Conservation (phyloP, 768 basidiomycete species). For the Chalciporus sphaerocephalus region DNA sequence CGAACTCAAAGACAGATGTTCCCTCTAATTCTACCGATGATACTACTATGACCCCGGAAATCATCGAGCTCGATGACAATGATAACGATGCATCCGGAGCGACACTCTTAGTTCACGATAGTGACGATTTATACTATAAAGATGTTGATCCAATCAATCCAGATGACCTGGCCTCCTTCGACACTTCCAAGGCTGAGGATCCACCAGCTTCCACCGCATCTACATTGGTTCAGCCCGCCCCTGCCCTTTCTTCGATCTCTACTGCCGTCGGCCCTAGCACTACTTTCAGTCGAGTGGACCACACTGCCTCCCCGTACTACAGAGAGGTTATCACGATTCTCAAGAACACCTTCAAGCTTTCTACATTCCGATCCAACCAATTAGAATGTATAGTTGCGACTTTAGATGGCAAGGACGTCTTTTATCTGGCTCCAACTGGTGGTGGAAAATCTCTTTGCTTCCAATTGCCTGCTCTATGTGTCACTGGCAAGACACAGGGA, state of each 20-base stretch:
- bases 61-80: slow-evolving; percentile 20
- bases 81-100: slow-evolving; percentile 16
- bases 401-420: slow-evolving; percentile 78
- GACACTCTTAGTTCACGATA: slow-evolving; percentile 27
- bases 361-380: slow-evolving; percentile 76
- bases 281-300: slow-evolving; percentile 21
- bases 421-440: slow-evolving; percentile 95
- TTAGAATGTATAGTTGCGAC: slow-evolving; percentile 80
- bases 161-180: slow-evolving; percentile 14
- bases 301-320: slow-evolving; percentile 31
- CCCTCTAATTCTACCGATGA: slow-evolving; percentile 3
- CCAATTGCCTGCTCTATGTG: slow-evolving; percentile 86
- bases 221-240: slow-evolving; percentile 1
- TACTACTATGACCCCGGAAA: slow-evolving; percentile 3
- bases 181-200: slow-evolving; percentile 9
- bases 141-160: slow-evolving; percentile 34
- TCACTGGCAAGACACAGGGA: slow-evolving; percentile 64
- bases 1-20: background rate
- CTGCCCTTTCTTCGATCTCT: slow-evolving; percentile 12
- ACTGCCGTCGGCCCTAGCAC: background rate
- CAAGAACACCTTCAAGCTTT: slow-evolving; percentile 52
- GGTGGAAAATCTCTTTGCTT: slow-evolving; percentile 88
- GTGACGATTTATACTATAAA: slow-evolving; percentile 49
- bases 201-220: slow-evolving; percentile 9
- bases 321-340: slow-evolving; percentile 30